Conservation (phyloP, 257 asterid genomes). For the Fraxinus pennsylvanica region DNA sequence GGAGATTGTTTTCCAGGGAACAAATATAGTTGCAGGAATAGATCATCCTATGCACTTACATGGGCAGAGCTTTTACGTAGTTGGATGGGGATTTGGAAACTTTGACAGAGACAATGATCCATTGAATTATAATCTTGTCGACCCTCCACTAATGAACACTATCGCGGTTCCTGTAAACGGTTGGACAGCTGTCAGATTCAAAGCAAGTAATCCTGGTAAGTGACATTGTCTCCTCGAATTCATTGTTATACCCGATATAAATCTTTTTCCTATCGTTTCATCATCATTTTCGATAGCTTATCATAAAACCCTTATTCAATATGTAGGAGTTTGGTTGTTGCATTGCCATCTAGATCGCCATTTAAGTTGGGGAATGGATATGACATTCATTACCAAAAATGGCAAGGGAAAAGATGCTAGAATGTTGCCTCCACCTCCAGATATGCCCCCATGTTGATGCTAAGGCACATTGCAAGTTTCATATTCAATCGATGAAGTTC, state of each 20-base stretch:
- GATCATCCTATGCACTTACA: conserved; percentile 81
- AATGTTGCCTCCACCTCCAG: conserved; percentile 55
- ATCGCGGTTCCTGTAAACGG: conserved; percentile 57
- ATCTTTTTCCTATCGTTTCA: not conserved
- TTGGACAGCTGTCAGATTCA: conserved; percentile 69
- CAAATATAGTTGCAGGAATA: conserved; percentile 48
- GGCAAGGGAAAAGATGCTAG: conserved; percentile 31
- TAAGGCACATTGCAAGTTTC: not conserved
- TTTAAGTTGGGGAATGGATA: conserved; percentile 60
- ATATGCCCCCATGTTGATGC: conserved; percentile 39
- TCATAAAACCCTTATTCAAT: not conserved
- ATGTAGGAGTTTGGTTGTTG: conserved; percentile 65
- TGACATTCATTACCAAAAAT: conserved; percentile 42
- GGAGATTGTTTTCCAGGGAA: conserved; percentile 64
- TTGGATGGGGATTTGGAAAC: conserved; percentile 62
- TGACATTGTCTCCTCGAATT: not conserved
- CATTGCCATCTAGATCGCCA: conserved; percentile 62
- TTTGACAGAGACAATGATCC: conserved; percentile 49
- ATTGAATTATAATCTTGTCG: conserved; percentile 53
- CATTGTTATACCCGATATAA: not conserved
- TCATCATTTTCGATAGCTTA: not conserved
- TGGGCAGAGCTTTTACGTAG: conserved; percentile 65
- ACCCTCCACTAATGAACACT: conserved; percentile 59
- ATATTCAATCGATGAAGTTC: not conserved
- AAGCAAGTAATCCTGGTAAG: conserved; percentile 68